Base-by-base conservation (phyloP, 78 protist species). In the Dictyostelium capitatum region DNA sequence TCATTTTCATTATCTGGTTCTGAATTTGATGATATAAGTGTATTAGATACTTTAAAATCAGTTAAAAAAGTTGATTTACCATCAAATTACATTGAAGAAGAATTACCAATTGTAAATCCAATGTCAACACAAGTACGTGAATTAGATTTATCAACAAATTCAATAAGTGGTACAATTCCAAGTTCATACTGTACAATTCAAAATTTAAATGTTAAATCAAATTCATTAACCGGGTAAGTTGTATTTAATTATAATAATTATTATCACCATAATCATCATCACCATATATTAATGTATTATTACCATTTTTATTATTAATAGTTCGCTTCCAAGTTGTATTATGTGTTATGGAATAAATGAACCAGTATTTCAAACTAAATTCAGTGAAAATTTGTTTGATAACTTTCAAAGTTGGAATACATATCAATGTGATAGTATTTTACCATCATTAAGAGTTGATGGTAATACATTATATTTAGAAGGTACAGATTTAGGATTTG, bases 401-500 rank as follows among this genome's bases (percentile, higher is more conserved):
- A 37, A 37, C 2, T 3, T 37, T 37, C 43, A 37, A 37, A 37
- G 2, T 37, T 37, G 43, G 43, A 2, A 37, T 37, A 2, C 43
- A 3, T 37, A 37, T 37, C 43, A 32, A 30, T 25, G 48, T 25
- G 50, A 32, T 72, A 14, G 19, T 41, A 72, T 72, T 72, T 43
- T 72, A 1, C 79, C 79, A 72, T 41, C 41, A 12, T 11, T 72
- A 43, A 72, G 79, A 43, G 43, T 37, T 37, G 2, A 43, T 3
- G 43, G 32, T 72, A 43, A 43, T 41, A 72, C n/a, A n/a, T 1
- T 72, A 19, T 43, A 72, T 72, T 43, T 72, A 46, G 54, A 43
- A n/a, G 79, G 79, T 19, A 41, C 57, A n/a, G 23, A 72, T 72
- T 30, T 72, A 20, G 79, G 79, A 41, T 32, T 72, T 43, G 54